Percentiles rank a stretch among this genome's conserved stretches.
Conservation (phyloP, 441 rosid species). For the Adansonia grandidieri region DNA sequence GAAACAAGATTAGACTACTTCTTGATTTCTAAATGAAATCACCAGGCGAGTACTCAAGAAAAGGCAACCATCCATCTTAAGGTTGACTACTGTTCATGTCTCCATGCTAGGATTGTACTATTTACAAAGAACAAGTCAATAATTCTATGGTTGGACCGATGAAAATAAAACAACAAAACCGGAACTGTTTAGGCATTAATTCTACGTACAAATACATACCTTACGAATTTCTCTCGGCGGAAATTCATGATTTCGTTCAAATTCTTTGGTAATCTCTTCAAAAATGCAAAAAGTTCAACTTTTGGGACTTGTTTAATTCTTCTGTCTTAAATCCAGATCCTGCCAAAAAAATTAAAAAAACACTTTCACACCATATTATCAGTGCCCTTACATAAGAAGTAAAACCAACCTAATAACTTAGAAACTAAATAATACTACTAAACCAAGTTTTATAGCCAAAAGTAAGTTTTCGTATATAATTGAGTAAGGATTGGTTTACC, state of each 20-base stretch:
- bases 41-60: background rate
- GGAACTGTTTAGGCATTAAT: too few relatives aligned
- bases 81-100: background rate
- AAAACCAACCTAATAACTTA: background rate
- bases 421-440: background rate
- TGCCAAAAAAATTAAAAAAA: background rate
- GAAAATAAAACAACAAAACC: background rate
- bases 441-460: background rate
- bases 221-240: conserved; percentile 39
- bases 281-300: background rate
- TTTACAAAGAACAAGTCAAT: background rate
- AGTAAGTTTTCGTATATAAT: background rate
- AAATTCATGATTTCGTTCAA: conserved; percentile 31
- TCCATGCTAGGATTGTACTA: background rate
- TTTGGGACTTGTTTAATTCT: background rate
- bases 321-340: background rate
- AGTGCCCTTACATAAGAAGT: background rate
- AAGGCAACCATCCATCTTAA: background rate
- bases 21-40: background rate
- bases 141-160: background rate
- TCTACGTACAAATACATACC: conserved; percentile 35
- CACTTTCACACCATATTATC: background rate
- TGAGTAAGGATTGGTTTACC: background rate
- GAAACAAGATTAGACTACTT: background rate
- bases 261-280: background rate